phyloP scores from a whole-genome alignment of 768 basidiomycete genomes.

The Collybiopsis luxurians region DNA sequence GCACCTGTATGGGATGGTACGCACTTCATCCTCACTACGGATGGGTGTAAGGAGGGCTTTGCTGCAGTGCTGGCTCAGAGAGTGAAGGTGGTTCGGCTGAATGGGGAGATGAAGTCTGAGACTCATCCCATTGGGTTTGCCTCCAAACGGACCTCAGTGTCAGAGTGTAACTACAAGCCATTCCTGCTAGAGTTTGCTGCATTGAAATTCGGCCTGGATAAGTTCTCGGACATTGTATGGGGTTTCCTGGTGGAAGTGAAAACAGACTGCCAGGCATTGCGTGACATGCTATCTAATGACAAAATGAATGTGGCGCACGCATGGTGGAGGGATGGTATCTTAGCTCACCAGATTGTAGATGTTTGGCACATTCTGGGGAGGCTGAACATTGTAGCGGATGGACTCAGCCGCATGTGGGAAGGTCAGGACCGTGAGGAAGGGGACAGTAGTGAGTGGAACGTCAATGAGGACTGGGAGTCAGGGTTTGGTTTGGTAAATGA shows the following conservation, averaged over 20 bases:
- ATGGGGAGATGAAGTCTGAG: constrained; percentile 14
- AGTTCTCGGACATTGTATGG: constrained; percentile 24
- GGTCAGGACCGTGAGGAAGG: constrained; percentile 9
- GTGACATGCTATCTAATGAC: constrained; percentile 22
- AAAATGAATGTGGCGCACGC: constrained; percentile 25
- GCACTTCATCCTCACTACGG: too few species aligned
- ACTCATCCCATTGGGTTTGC: too few species aligned
- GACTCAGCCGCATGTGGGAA: constrained; percentile 23
- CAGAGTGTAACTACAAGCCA: neutral
- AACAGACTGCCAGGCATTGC: constrained; percentile 31
- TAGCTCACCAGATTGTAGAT: constrained; percentile 19
- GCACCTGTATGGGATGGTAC: constrained; percentile 30
- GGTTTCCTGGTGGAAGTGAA: constrained; percentile 26
- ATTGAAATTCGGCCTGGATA: constrained; percentile 27
- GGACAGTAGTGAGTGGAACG: constrained; percentile 29
- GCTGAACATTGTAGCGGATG: constrained; percentile 26
- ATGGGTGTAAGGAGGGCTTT: too few species aligned
- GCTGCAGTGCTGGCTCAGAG: constrained; percentile 26
- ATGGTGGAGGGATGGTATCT: constrained; percentile 26
- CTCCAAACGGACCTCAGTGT: too few species aligned
- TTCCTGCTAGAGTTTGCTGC: constrained; percentile 30
- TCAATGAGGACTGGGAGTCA: constrained; percentile 24
- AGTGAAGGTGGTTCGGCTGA: constrained; percentile 11
- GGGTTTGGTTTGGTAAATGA: constrained; percentile 13
- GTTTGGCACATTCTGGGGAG: constrained; percentile 18